Conservation (phyloP, 1,284 basidiomycete genomes). For the Flammula alnicola region DNA sequence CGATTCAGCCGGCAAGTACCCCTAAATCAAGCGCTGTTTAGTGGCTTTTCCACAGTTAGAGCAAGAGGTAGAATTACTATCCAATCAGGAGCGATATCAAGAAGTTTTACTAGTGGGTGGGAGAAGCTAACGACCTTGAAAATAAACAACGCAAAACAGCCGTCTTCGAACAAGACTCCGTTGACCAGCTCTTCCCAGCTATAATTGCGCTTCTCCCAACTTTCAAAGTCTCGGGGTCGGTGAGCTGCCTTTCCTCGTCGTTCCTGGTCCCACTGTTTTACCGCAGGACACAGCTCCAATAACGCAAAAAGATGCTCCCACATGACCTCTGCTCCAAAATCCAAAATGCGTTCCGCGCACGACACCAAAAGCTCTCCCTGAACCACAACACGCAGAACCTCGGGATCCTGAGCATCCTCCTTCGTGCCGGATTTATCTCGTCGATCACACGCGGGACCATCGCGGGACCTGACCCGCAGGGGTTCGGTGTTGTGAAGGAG, state of each 20-base stretch:
- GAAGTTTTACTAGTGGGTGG: neutral
- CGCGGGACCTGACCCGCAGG: conserved; percentile 61
- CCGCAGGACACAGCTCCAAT: no score
- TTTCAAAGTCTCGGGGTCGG: no score
- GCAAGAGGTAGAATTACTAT: no score
- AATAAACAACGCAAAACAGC: conserved; percentile 12
- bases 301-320: no score
- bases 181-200: no score
- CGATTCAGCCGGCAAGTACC: no score
- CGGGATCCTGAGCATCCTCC: conserved; percentile 66
- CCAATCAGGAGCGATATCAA: no score
- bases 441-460: conserved; percentile 81
- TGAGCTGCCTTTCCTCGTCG: no score
- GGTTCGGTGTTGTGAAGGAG: conserved; percentile 60
- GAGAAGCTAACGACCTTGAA: neutral
- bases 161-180: conserved; percentile 6
- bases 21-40: no score
- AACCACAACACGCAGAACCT: conserved; percentile 80
- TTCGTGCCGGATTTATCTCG: conserved; percentile 85
- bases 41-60: no score
- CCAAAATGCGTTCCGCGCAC: conserved; percentile 87
- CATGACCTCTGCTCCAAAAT: conserved; percentile 84
- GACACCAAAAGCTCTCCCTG: conserved; percentile 75
- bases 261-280: no score
- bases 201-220: no score